Percentiles rank a stretch among this genome's conserved stretches.
These are phyloP conservation scores for Aspergillus quadrilineatus DNA, from an alignment of 2,329 filamentous ascomycete genomes.

Conservation along the genomic window DNA sequence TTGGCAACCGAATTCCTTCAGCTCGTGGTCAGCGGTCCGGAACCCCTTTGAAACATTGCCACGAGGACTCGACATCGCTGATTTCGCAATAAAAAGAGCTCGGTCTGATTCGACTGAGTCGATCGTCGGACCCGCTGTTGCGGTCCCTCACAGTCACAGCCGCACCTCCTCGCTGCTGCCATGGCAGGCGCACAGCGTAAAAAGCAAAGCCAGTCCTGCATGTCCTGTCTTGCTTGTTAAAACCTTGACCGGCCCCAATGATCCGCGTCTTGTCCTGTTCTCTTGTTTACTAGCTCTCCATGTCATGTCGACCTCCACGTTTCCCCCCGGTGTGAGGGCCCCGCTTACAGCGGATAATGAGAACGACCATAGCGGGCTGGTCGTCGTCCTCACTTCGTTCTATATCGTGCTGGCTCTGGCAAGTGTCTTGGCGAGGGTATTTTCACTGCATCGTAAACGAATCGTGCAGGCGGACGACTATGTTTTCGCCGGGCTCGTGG, in stretches of 20 bases:
- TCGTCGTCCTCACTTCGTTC: constrained; percentile 42
- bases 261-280: background rate
- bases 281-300: background rate
- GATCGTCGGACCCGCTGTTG: too few species aligned
- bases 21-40: background rate
- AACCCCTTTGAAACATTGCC: background rate
- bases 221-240: background rate
- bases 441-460: constrained; percentile 36
- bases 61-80: background rate
- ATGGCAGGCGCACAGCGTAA: background rate
- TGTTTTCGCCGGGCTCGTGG: constrained; percentile 32
- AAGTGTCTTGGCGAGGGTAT: constrained; percentile 42
- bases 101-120: background rate
- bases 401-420: constrained; percentile 40
- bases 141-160: background rate
- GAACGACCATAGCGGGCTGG: constrained; percentile 42
- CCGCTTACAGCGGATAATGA: constrained; percentile 38
- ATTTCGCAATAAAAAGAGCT: background rate
- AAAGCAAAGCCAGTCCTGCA: background rate
- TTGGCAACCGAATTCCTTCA: background rate
- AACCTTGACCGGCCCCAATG: background rate
- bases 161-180: too few species aligned
- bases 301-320: background rate
- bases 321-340: constrained; percentile 26
- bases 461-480: constrained; percentile 37